These are phyloP conservation scores for Stephania japonica DNA, from an alignment of 164 flowering plant genomes.

Conservation along the genomic window DNA sequence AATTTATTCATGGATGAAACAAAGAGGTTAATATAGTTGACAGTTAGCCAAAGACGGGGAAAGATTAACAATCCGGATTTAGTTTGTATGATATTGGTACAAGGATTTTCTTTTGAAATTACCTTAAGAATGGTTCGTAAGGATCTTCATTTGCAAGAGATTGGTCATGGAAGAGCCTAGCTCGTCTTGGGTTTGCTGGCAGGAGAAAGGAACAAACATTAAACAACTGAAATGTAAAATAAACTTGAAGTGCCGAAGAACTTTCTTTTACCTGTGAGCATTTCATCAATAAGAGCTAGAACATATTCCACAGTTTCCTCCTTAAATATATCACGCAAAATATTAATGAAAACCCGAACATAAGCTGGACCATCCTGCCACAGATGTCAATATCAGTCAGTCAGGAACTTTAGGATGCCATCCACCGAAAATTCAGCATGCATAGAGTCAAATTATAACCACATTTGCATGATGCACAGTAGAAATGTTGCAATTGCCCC, in stretches of 20 bases:
- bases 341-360: constrained; percentile 74
- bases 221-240: not conserved
- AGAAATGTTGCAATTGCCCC: not conserved
- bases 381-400: constrained; percentile 3
- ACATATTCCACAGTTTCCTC: constrained; percentile 97
- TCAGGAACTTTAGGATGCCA: not conserved
- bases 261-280: constrained; percentile 72
- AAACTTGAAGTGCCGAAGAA: not conserved
- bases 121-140: constrained; percentile 92
- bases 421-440: not conserved
- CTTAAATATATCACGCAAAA: constrained; percentile 74
- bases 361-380: constrained; percentile 95
- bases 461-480: not conserved
- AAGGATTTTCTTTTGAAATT: constrained; percentile 16
- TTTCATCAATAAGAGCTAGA: constrained; percentile 85
- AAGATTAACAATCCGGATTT: not conserved
- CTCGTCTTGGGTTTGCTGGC: constrained; percentile 83
- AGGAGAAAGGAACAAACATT: constrained; percentile 12
- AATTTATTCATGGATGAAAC: not conserved
- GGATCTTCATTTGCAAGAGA: constrained; percentile 77
- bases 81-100: not conserved
- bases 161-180: constrained; percentile 78
- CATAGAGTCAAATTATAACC: not conserved
- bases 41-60: not conserved
- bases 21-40: not conserved